Base-by-base conservation (phyloP, 1,139 yeast genomes). In the Candida neerlandica region DNA sequence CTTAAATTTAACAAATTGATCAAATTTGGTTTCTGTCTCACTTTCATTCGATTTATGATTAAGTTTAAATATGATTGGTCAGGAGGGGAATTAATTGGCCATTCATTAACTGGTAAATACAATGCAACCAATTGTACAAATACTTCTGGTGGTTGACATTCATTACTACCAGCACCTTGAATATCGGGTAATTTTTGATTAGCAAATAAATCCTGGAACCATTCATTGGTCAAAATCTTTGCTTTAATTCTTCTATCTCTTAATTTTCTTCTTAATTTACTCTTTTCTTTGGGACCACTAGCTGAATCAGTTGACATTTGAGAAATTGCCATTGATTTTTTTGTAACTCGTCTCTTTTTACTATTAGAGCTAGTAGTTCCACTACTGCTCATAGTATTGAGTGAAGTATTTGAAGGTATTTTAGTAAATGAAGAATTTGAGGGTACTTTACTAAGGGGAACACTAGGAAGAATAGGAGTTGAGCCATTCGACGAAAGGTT, bases 191-290 rank as follows among this genome's bases (percentile, higher is more conserved):
- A 14, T 12, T 34, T 16, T 23, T 48, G 39, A 26, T 50, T 42
- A 5, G 63, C 61, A 50, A 61, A 60, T 34, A 50, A 50, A 23
- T 55, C 52, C 10, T 54, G 34, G 10, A 58, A 55, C 57, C 60
- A 55, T 19, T 58, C 58, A 34, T 51, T 53, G 7, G 62, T 54
- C 18, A 54, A 38, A 11, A 62, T 43, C 34, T 56, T 59, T 0
- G 66, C 61, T 48, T 62, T 62, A 18, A 62, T 61, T 30, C 56
- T 52, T 23, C 61, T 45, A 51, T 62, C 66, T 33, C 65, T 44
- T 34, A 53, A 42, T 48, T 58, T 62, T 29, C 66, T 48, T 46
- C 65, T 48, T 14, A 55, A 50, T 43, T 56, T 60, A 51, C 61
- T 62, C 44, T 54, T 58, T 30, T 60, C 64, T 34, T 53, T 54